Evolutionary conservation across 805 yeast species (phyloP).

Genomic region (Saturnispora gosingensis): DNA sequence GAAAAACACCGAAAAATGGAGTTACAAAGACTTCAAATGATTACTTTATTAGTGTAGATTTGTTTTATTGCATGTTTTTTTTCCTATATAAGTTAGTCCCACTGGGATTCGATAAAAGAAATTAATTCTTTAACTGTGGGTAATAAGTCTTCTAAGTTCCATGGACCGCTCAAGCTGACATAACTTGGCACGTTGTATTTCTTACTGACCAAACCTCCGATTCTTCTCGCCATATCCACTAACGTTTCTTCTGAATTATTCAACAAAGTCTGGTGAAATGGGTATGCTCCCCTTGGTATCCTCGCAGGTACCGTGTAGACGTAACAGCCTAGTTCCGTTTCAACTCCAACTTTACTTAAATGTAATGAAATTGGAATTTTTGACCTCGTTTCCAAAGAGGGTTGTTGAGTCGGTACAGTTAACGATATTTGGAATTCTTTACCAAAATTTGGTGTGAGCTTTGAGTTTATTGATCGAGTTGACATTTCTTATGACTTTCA

Average conservation of each 20-base stretch:
- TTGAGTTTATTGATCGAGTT: background rate
- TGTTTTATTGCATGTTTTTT: background rate
- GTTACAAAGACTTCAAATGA: conserved; percentile 79
- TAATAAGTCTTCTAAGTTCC: conserved; percentile 27
- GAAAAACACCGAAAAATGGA: conserved; percentile 85
- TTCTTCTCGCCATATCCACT: conserved; percentile 35
- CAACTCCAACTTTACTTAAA: conserved; percentile 26
- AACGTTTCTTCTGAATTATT: conserved; percentile 33
- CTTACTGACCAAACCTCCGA: conserved; percentile 33
- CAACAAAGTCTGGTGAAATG: conserved; percentile 34
- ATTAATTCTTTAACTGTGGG: conserved; percentile 22
- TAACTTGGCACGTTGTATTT: conserved; percentile 36
- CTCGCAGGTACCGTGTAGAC: conserved; percentile 34
- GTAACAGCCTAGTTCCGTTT: conserved; percentile 32
- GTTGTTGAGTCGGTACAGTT: background rate
- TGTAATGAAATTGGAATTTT: conserved; percentile 30
- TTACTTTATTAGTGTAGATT: background rate
- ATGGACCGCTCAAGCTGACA: conserved; percentile 35
- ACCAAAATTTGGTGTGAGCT: background rate
- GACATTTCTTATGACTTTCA: background rate
- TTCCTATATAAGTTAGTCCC: conserved; percentile 1
- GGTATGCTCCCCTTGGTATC: conserved; percentile 15
- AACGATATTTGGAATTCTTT: conserved; percentile 2
- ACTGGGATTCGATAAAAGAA: conserved; percentile 23
- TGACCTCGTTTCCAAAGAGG: background rate